A percentile compares a stretch with the other conserved stretches of the same genome.
Evolutionary conservation across 768 basidiomycete species (phyloP).

Genomic region (Lactarius sp.): DNA sequence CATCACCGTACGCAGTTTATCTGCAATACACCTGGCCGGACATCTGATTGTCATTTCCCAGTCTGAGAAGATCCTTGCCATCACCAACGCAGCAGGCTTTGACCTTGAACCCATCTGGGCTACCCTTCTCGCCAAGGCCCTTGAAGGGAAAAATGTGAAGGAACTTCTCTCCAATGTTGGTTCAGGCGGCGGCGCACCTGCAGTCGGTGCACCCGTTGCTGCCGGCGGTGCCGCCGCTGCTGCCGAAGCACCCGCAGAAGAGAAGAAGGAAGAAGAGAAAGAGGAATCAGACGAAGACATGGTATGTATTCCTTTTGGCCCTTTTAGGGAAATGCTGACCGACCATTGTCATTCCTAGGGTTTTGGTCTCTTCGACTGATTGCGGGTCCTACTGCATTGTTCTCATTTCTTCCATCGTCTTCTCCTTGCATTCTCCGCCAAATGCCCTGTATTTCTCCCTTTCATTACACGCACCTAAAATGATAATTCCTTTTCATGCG

Average conservation of each 20-base stretch:
- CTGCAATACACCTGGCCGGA: not conserved
- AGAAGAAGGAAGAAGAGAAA: slow-evolving; percentile 83
- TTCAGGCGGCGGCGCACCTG: slow-evolving; percentile 83
- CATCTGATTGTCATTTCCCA: slow-evolving; percentile 32
- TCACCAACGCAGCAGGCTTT: slow-evolving; percentile 77
- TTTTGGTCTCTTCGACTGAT: slow-evolving; percentile 94
- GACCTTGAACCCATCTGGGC: slow-evolving; percentile 98
- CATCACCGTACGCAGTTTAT: slow-evolving; percentile 74
- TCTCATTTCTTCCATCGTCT: not conserved
- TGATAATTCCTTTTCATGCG: not conserved
- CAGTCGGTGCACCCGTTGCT: slow-evolving; percentile 50
- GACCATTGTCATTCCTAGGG: slow-evolving; percentile 46
- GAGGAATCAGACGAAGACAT: slow-evolving; percentile 89
- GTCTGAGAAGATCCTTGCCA: slow-evolving; percentile 88
- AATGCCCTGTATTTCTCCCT: slow-evolving; percentile 13
- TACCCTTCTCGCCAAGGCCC: slow-evolving; percentile 91
- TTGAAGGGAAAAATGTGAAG: slow-evolving; percentile 97
- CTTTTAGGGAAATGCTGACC: slow-evolving; percentile 6
- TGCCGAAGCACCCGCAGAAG: slow-evolving; percentile 69
- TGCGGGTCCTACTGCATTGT: slow-evolving; percentile 23
- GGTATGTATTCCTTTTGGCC: slow-evolving; percentile 42
- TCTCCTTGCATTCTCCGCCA: not conserved
- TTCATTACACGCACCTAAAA: slow-evolving; percentile 8
- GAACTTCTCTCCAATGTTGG: slow-evolving; percentile 94
- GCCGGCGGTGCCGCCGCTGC: slow-evolving; percentile 57